A percentile compares a stretch with the other conserved stretches of the same genome.
Conservation (phyloP, 495 filamentous ascomycete species). For the Rusavskia elegans region DNA sequence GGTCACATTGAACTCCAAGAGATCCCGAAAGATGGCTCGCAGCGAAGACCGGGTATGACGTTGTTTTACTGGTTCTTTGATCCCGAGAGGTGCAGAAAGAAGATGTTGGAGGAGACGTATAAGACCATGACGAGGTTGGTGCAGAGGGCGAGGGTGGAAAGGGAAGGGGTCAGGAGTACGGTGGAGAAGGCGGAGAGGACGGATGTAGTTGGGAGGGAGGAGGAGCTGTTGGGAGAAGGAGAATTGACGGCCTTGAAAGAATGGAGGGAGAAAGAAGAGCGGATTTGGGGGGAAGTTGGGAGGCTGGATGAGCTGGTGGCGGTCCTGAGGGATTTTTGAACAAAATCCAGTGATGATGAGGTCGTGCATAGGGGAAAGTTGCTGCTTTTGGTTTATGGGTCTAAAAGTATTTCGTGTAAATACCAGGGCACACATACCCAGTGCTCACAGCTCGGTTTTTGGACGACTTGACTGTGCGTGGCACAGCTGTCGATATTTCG, state of each 20-base stretch:
- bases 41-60: conserved; percentile 58
- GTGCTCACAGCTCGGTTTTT: no score
- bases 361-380: no score
- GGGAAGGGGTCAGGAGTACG: conserved; percentile 45
- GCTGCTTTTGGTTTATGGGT: no score
- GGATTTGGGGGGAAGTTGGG: conserved; percentile 57
- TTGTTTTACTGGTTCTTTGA: conserved; percentile 90
- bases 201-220: conserved; percentile 69
- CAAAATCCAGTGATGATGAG: neutral
- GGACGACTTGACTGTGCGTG: no score
- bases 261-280: conserved; percentile 58
- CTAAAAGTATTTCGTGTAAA: neutral
- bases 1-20: conserved; percentile 85
- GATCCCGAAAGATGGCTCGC: conserved; percentile 65
- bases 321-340: conserved; percentile 66
- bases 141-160: conserved; percentile 59
- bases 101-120: conserved; percentile 62
- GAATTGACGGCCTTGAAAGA: conserved; percentile 49
- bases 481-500: no score
- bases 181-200: conserved; percentile 62
- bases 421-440: neutral
- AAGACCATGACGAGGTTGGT: conserved; percentile 77
- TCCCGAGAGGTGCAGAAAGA: conserved; percentile 43
- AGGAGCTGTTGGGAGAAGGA: conserved; percentile 50
- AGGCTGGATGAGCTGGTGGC: conserved; percentile 74